Evolutionary conservation across 176 grass and related monocot species (phyloP).

Genomic region (Triticum urartu): DNA sequence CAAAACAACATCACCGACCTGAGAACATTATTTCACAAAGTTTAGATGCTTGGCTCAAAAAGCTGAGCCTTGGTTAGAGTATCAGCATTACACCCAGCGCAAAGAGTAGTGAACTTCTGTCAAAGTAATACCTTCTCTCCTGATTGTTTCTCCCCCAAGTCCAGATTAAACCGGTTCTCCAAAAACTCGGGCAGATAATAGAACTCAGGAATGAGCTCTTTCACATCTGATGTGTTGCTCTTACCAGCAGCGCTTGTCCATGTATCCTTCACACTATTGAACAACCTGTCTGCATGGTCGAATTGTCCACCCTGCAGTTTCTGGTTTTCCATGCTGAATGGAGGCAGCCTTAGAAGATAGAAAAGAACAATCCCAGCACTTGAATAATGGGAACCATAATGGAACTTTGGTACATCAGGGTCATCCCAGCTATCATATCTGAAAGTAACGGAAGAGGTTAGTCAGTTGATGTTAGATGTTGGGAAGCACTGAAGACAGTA

Average conservation of each 20-base stretch:
- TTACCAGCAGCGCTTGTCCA: slow-evolving; percentile 92
- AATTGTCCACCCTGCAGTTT: slow-evolving; percentile 97
- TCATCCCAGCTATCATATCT: slow-evolving; percentile 99
- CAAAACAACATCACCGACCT: slow-evolving; percentile 92
- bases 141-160: slow-evolving; percentile 98
- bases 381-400: slow-evolving; percentile 99
- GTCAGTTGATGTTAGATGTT: slow-evolving; percentile 22
- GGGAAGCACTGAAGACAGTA: slow-evolving; percentile 2
- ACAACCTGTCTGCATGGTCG: slow-evolving; percentile 95
- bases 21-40: slow-evolving; percentile 40
- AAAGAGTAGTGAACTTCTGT: slow-evolving; percentile 2
- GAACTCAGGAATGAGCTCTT: slow-evolving; percentile 99
- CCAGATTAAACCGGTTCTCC: slow-evolving; percentile 83
- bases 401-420: slow-evolving; percentile 98
- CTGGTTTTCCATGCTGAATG: slow-evolving; percentile 91
- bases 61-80: slow-evolving; percentile 2
- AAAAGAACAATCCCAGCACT: slow-evolving; percentile 99
- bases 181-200: slow-evolving; percentile 99
- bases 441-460: slow-evolving; percentile 33
- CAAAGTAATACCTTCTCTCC: slow-evolving; percentile 76
- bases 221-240: slow-evolving; percentile 99
- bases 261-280: slow-evolving; percentile 91
- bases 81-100: slow-evolving; percentile 17
- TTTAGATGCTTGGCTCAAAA: slow-evolving; percentile 29
- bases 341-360: slow-evolving; percentile 90